Base-by-base conservation (phyloP, 2,329 filamentous ascomycete species). In the Paradendryphiella salina region DNA sequence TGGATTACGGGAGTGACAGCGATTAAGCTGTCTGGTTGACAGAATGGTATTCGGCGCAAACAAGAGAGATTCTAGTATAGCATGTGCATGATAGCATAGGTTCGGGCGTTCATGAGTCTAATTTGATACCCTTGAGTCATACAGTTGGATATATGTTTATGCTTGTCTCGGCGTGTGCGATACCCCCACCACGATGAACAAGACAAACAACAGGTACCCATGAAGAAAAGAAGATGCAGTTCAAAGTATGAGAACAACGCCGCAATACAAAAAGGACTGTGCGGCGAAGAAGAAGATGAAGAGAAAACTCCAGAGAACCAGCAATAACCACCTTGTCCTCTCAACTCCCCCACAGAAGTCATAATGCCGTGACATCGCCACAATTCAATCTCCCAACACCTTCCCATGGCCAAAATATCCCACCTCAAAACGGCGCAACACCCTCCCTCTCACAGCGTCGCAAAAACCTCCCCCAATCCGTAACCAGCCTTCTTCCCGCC, bases 1-100 rank as follows among this genome's bases (percentile, higher is more conserved):
- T 96, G 15, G 88, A 82, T 20, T 99, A 99, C 67, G 91, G 86
- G 48, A 96, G 90, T 69, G 92, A 96, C 54, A 88, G 82, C 59
- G 83, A 86, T 15, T 54, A 23, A 45, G 11, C 6, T 23, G 2
- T 13, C 32, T 5, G 9, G 18, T 9, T 29, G 10, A 11, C 14
- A 39, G 21, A 26, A 26, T 26, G 23, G 23, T 10, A 2, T 26
- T 26, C 2, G 8, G 23, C 23, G 23, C 23, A 26, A 26, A 26
- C 2, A 26, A 26, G 8, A 26, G 7, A 10, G 7, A 7, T 26
- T 26, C 8, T 26, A 10, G 23, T 26, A 10, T 10, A 26, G 23
- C 23, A 9, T 26, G 23, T 26, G 23, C 8, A 26, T 26, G 23
- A 10, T 26, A 26, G 23, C 23, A 26, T 26, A 26, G 23, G 7